Conservation (phyloP, 2,329 filamentous ascomycete genomes). For the Penicillium sp. region DNA sequence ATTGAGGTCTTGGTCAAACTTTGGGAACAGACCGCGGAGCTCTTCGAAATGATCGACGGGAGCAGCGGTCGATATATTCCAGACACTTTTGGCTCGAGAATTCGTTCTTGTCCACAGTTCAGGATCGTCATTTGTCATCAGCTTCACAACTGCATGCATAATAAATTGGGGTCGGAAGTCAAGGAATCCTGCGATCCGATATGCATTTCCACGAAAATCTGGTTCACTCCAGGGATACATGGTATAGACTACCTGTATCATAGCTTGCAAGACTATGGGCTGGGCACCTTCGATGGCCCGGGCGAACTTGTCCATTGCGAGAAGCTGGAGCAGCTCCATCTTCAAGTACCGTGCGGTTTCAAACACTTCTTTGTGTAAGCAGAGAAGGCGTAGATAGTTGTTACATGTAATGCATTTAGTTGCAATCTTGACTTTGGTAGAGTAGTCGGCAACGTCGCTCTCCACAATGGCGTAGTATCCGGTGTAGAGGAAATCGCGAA, state of each 20-base stretch:
- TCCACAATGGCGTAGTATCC: slow-evolving; percentile 10
- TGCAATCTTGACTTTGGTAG: neutral
- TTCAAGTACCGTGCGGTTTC: slow-evolving; percentile 8
- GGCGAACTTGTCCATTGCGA: slow-evolving; percentile 5
- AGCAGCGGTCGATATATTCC: neutral
- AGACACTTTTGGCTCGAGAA: neutral
- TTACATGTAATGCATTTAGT: slow-evolving; percentile 5
- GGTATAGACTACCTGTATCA: slow-evolving; percentile 4
- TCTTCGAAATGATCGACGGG: neutral
- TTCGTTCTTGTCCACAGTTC: neutral
- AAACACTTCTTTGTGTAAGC: slow-evolving; percentile 11
- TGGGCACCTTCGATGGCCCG: slow-evolving; percentile 2
- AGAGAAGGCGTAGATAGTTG: slow-evolving; percentile 8
- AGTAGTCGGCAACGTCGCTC: neutral
- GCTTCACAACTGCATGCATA: neutral
- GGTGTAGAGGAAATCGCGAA: slow-evolving; percentile 12
- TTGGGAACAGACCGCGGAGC: neutral
- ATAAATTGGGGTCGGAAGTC: neutral
- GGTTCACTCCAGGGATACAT: neutral
- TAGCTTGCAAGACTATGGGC: slow-evolving; percentile 2
- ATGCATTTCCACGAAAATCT: neutral
- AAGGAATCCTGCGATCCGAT: neutral
- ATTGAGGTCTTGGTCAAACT: neutral
- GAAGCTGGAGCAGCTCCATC: slow-evolving; percentile 10
- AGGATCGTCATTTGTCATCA: neutral